Conservation (phyloP, 176 grass and related monocot genomes). For the Lolium multiflorum region DNA sequence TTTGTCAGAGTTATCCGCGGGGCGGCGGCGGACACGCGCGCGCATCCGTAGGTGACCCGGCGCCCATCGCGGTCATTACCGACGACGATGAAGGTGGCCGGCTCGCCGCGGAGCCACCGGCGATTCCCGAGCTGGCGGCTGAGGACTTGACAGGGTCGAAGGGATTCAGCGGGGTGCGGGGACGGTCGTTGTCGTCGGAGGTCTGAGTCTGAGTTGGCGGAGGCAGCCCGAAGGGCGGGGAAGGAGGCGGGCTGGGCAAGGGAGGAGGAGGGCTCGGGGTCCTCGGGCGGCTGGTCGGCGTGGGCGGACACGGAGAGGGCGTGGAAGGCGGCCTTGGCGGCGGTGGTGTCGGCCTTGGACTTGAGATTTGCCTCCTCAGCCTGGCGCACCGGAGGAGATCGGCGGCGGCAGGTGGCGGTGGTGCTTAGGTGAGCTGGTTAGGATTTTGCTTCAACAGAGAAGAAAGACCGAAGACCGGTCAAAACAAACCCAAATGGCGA, state of each 20-base stretch:
- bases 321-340: slow-evolving; percentile 90
- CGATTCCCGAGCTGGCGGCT: slow-evolving; percentile 68
- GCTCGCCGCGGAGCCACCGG: slow-evolving; percentile 61
- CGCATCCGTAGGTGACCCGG: slow-evolving; percentile 60
- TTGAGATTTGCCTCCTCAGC: slow-evolving; percentile 97
- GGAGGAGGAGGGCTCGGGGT: slow-evolving; percentile 31
- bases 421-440: neutral
- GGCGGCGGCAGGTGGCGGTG: neutral
- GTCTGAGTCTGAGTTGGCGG: slow-evolving; percentile 4
- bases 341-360: slow-evolving; percentile 84
- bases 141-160: slow-evolving; percentile 73
- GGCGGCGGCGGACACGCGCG: slow-evolving; percentile 59
- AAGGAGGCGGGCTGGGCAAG: slow-evolving; percentile 21
- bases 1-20: slow-evolving; percentile 56
- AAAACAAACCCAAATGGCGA: too few species aligned
- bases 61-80: slow-evolving; percentile 68
- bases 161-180: slow-evolving; percentile 53
- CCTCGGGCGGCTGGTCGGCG: slow-evolving; percentile 26
- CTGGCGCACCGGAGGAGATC: slow-evolving; percentile 56
- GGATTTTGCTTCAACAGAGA: slow-evolving; percentile 4
- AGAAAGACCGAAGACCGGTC: too few species aligned
- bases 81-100: slow-evolving; percentile 67
- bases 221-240: slow-evolving; percentile 13
- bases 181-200: slow-evolving; percentile 42
- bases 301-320: slow-evolving; percentile 49